Conservation (phyloP, 2,329 filamentous ascomycete genomes). For the Aspergillus texensis region DNA sequence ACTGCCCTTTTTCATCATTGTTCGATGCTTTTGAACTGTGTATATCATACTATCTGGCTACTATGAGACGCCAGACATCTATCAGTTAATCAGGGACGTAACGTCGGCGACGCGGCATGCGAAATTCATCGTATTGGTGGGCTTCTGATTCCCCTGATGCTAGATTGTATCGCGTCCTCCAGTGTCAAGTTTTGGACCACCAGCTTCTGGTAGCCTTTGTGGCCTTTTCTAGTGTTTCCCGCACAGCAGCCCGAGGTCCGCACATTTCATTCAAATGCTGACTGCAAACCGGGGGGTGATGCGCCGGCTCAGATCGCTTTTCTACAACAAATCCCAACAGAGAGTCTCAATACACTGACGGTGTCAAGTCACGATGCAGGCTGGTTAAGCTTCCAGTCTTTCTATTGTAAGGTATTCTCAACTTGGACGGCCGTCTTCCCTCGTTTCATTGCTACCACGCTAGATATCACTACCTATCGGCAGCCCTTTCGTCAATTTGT, state of each 20-base stretch:
- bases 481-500: neutral
- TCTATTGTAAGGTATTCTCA: conserved; percentile 14
- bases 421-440: neutral
- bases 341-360: conserved; percentile 10
- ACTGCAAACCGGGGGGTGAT: conserved; percentile 19
- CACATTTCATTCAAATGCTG: conserved; percentile 18
- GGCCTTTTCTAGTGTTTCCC: neutral
- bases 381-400: conserved; percentile 16
- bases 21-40: conserved; percentile 4
- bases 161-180: conserved; percentile 4
- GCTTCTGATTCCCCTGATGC: conserved; percentile 13
- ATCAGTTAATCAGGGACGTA: conserved; percentile 9
- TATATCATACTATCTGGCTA: conserved; percentile 7
- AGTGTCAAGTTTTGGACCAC: conserved; percentile 1
- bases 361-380: conserved; percentile 20
- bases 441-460: neutral
- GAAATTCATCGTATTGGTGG: conserved; percentile 16
- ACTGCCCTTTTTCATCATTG: conserved; percentile 6
- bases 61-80: conserved; percentile 10
- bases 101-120: conserved; percentile 13
- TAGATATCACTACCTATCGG: neutral
- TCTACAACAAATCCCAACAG: neutral
- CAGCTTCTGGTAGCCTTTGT: neutral
- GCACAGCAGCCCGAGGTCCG: neutral
- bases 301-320: conserved; percentile 11